phyloP scores from a whole-genome alignment of 2,329 filamentous ascomycete species.

The Xylaria sp. region DNA sequence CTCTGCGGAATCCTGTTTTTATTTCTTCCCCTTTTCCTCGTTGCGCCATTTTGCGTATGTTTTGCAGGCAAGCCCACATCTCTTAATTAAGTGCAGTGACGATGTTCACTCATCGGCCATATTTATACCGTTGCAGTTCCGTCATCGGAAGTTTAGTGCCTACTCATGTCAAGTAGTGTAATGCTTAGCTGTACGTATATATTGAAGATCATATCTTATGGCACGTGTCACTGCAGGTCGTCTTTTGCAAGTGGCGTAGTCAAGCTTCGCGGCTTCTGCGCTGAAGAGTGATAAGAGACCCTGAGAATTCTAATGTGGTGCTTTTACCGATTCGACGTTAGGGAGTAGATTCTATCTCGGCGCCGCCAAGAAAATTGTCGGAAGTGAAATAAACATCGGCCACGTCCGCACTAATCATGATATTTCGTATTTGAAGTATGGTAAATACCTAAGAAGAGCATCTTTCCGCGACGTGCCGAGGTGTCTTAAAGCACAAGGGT shows the following conservation, averaged over 20 bases:
- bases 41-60: slow-evolving; percentile 11
- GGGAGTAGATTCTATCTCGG: background rate
- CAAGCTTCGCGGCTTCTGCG: background rate
- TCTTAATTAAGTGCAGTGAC: slow-evolving; percentile 11
- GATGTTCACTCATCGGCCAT: slow-evolving; percentile 5
- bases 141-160: slow-evolving; percentile 6
- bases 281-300: too few relatives aligned
- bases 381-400: background rate
- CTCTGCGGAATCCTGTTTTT: background rate
- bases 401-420: background rate
- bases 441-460: background rate
- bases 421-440: background rate
- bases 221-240: slow-evolving; percentile 14
- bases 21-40: background rate
- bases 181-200: background rate
- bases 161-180: background rate
- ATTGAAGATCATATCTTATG: background rate
- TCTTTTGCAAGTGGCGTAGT: background rate
- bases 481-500: background rate
- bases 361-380: background rate
- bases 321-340: background rate
- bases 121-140: slow-evolving; percentile 3
- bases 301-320: background rate
- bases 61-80: background rate
- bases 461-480: background rate